Evolutionary conservation across 768 basidiomycete species (phyloP), one percentile per base, ranked within the genome.

Genomic region (Boletus reticulatus): DNA sequence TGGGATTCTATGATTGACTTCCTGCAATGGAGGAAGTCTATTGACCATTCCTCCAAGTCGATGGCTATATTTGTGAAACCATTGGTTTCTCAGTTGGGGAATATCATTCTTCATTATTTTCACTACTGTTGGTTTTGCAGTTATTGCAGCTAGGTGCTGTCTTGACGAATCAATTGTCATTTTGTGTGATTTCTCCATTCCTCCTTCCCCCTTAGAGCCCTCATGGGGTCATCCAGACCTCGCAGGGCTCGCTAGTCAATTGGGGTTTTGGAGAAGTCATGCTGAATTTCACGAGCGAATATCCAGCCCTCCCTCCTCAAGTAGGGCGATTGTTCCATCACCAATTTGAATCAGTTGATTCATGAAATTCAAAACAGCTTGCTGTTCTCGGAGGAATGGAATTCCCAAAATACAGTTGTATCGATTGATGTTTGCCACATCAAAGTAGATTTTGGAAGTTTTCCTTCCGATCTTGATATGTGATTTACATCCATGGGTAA

Each of bases 271-370:
- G 13, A 8, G 41, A 10, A 12, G 41, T 10, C 1, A 1, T 20
- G 11, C 11, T 2, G 5, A 11, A 20, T 12, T 4, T 42, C 41
- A 4, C 12, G 41, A 42, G 6, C 2, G 4, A 42, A 9, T 6
- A 4, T 20, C 41, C 6, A 6, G 11, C 19, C 13, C 2, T 22
- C 19, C 22, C 0, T 47, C 6, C 32, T 47, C 4, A 0, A 32
- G 8, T 3, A 34, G 14, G 2, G 13, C 0, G 4, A 47, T 36
- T 1, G 0, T 22, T 0, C 2, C 1, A 9, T 14, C 2, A 7
- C 20, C 14, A 16, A 47, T 47, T 2, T 14, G n/a, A 9, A 47
- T 20, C 1, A 0, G 4, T 6, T 47, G 11, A 4, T 36, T 8
- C 2, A 5, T 2, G 5, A 47, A 47, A 9, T 22, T 14, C 0